Percentiles rank a stretch among this genome's conserved stretches.
Conservation (phyloP, 352 stramenopile species). For the Phytopythium mirpurense region DNA sequence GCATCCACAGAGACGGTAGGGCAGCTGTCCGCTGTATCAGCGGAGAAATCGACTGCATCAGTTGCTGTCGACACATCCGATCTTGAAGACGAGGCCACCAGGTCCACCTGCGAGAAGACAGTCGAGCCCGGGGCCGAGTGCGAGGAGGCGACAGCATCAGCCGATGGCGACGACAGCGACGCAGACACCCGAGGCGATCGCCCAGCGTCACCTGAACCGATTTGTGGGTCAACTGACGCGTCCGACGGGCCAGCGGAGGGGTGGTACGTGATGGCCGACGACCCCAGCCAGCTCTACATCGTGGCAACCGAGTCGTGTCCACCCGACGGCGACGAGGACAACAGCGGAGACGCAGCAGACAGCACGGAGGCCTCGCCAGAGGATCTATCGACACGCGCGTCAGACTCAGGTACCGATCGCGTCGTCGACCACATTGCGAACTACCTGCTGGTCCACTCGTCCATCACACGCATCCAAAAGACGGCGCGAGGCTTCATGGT, state of each 20-base stretch:
- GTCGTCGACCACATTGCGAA: not conserved
- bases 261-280: conserved; percentile 3
- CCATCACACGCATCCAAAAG: conserved; percentile 5
- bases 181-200: not conserved
- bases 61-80: not conserved
- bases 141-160: not conserved
- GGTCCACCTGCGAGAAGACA: too few species aligned
- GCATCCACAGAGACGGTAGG: too few species aligned
- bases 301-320: conserved; percentile 3
- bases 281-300: conserved; percentile 6
- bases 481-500: conserved; percentile 1
- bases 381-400: not conserved
- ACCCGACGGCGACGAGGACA: not conserved
- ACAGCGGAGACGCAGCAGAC: not conserved
- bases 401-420: not conserved
- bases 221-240: not conserved
- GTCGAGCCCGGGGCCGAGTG: not conserved
- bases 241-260: conserved; percentile 3
- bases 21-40: too few species aligned
- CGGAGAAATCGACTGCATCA: not conserved
- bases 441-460: conserved; percentile 3
- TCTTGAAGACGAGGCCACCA: not conserved
- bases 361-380: not conserved
- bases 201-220: not conserved
- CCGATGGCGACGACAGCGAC: not conserved